Base-by-base conservation (phyloP, 768 basidiomycete species). In the Hypholoma sublateritium region DNA sequence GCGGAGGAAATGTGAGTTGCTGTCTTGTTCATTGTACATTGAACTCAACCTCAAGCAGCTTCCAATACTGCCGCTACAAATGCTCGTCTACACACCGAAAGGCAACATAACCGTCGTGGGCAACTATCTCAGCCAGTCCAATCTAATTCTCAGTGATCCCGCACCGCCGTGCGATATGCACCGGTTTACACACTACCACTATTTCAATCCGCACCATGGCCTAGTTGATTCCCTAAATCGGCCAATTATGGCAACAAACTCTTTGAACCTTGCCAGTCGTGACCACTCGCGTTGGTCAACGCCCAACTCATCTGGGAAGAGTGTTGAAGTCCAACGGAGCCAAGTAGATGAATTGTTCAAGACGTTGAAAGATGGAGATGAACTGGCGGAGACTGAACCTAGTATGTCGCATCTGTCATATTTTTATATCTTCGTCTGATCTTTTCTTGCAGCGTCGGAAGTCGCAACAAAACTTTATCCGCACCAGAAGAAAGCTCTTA, bases 401-500 rank as follows among this genome's bases (percentile, higher is more conserved):
- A 77, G 94, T 96, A 69, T 67, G 87, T 62, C 8, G n/a, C 36
- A 6, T 45, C 55, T 50, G 53, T 36, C 49, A 62, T 61, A 50
- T 61, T 57, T 53, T 59, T 25, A 34, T 48, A 49, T 48, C 36
- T 48, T 24, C 32, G 19, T 50, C 41, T 43, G 24, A 59, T 60
- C 66, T 55, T 57, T 45, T 17, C 58, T 55, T 53, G 41, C 34
- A 90, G 89, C 74, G 49, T 66, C 78, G 52, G 86, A 89, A 64
- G 84, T 99, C 53, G 89, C 88, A 36, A 97, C 97, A 19, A 80
- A 75, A 46, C 77, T 99, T 7, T 99, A 98, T 73, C 93, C 96
- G 17, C 97, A 99, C 78, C 97, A 99, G 75, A 96, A 95, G 75
- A 96, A 96, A 71, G 97, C 96, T 21, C 79, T 99, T 17, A 94